A percentile compares a stretch with the other conserved stretches of the same genome.
These are phyloP conservation scores for Aspergillus niger DNA, from an alignment of 2,329 filamentous ascomycete species.

Conservation along the genomic window DNA sequence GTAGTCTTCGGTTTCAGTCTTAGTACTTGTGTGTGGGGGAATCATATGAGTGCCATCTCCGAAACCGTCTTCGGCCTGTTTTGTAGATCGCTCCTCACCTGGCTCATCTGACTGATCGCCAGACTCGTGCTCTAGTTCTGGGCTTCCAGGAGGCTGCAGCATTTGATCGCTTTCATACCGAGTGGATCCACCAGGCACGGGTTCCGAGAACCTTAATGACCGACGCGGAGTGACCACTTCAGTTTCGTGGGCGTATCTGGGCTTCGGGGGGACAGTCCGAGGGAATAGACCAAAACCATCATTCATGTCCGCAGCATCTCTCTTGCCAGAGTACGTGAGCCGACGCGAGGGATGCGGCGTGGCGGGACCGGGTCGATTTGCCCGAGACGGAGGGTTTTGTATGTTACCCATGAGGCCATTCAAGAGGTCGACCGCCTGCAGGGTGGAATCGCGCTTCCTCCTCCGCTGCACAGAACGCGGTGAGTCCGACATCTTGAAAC, in stretches of 20 bases:
- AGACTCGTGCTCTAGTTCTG: not conserved
- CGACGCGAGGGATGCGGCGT: conserved; percentile 10
- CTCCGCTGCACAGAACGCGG: conserved; percentile 12
- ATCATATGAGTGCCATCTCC: not conserved
- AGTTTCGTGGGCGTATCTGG: not conserved
- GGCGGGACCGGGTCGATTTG: not conserved
- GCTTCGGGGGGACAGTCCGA: not conserved
- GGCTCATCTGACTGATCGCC: not conserved
- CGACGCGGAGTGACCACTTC: not conserved
- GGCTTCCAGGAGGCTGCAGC: not conserved
- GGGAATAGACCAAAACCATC: not conserved
- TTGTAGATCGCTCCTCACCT: not conserved
- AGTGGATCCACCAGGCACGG: not conserved
- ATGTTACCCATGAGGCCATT: conserved; percentile 23
- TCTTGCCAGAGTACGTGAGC: not conserved
- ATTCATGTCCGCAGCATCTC: too few species aligned
- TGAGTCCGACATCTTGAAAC: conserved; percentile 13
- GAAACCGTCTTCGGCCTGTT: not conserved
- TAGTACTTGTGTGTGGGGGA: not conserved
- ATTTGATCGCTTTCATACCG: not conserved
- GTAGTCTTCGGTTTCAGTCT: not conserved
- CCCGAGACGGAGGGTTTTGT: not conserved
- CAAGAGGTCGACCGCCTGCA: conserved; percentile 21
- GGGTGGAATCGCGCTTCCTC: conserved; percentile 21
- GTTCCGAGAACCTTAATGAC: not conserved